These are phyloP conservation scores for Medicago arabica DNA, from an alignment of 306 rosid genomes.

Conservation along the genomic window DNA sequence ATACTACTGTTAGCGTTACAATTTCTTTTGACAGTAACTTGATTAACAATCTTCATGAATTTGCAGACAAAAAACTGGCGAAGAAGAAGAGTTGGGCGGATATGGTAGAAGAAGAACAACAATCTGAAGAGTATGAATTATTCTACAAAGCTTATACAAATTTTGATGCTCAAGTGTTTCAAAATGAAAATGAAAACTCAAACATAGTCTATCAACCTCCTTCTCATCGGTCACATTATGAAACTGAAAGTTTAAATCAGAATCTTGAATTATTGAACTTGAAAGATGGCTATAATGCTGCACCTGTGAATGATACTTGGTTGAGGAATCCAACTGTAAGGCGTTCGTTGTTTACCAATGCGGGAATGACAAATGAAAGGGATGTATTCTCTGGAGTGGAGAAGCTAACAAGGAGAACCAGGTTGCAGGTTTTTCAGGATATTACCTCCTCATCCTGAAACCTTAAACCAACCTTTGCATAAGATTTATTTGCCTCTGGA, in stretches of 20 bases:
- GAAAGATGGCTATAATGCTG: conserved; percentile 41
- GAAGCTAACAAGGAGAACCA: conserved; percentile 47
- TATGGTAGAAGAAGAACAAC: conserved; percentile 89
- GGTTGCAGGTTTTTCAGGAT: conserved; percentile 51
- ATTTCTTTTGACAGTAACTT: conserved; percentile 28
- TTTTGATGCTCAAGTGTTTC: conserved; percentile 47
- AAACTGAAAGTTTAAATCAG: conserved; percentile 46
- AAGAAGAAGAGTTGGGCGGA: conserved; percentile 96
- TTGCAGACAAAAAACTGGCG: conserved; percentile 35
- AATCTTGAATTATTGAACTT: conserved; percentile 49
- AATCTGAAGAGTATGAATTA: conserved; percentile 58
- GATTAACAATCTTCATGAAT: conserved; percentile 21
- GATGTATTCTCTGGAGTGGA: conserved; percentile 41
- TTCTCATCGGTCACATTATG: conserved; percentile 41
- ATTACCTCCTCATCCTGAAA: conserved; percentile 44
- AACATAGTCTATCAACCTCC: conserved; percentile 56
- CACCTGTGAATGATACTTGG: conserved; percentile 32
- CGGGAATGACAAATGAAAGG: conserved; percentile 46
- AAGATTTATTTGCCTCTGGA: conserved; percentile 26
- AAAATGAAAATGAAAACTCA: conserved; percentile 65
- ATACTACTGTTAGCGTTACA: neutral
- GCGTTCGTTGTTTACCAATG: conserved; percentile 62
- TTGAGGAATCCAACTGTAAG: conserved; percentile 61
- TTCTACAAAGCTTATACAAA: conserved; percentile 25
- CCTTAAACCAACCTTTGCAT: conserved; percentile 27